phyloP scores from a whole-genome alignment of 108 stramenopile species.

The Seminavis robusta region DNA sequence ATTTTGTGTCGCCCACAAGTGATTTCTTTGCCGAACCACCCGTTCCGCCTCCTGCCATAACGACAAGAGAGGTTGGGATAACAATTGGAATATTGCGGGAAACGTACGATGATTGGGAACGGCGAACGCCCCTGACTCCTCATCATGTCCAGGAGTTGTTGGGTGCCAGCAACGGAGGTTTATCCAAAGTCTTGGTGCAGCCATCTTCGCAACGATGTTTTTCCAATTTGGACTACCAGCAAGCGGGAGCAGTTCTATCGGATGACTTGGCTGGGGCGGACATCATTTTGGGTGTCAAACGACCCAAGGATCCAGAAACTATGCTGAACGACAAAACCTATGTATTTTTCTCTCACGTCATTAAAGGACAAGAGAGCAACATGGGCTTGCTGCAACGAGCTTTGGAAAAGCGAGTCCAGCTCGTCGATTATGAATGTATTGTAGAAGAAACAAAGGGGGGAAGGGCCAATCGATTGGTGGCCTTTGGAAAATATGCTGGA shows the following conservation, averaged over 20 bases:
- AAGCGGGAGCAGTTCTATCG: constrained; percentile 62
- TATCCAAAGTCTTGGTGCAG: constrained; percentile 44
- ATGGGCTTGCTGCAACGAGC: constrained; percentile 69
- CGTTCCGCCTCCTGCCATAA: too few species aligned
- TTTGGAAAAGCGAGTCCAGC: constrained; percentile 59
- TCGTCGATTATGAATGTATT: constrained; percentile 87
- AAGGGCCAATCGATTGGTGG: constrained; percentile 63
- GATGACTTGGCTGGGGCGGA: constrained; percentile 63
- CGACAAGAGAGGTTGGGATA: too few species aligned
- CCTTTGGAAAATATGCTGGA: constrained; percentile 91
- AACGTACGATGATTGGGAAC: constrained; percentile 67
- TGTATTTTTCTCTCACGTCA: constrained; percentile 83
- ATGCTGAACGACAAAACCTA: constrained; percentile 60
- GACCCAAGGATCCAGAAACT: constrained; percentile 30
- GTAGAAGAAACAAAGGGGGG: constrained; percentile 20
- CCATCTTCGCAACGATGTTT: constrained; percentile 68
- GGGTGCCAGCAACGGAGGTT: too few species aligned
- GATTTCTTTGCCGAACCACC: too few species aligned
- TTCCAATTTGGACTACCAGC: constrained; percentile 56
- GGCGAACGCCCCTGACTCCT: constrained; percentile 49
- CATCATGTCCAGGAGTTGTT: constrained; percentile 37
- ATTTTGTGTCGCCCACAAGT: too few species aligned
- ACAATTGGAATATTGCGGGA: constrained; percentile 52
- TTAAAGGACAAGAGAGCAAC: constrained; percentile 82
- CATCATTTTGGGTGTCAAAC: constrained; percentile 83